Evolutionary conservation across 352 stramenopile genomes (phyloP), one percentile per base, ranked within the genome.

Genomic region (Thalassiosira hispida): DNA sequence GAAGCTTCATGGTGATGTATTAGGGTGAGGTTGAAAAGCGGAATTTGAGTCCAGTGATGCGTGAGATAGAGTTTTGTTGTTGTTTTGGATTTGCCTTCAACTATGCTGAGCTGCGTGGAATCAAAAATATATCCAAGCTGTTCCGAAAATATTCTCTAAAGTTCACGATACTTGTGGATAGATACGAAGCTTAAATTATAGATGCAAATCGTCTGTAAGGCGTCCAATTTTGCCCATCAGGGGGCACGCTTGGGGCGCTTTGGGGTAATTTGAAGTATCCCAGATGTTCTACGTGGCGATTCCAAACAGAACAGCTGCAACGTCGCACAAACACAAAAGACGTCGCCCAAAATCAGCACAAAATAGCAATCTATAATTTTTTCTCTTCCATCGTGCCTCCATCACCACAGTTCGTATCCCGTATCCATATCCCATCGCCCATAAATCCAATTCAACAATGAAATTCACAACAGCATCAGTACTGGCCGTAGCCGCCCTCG

Each of bases 1-100:
- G 62, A 51, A 85, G 73, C 72, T 90, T 90, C 83, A 90, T 90
- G 63, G 70, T 87, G 40, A 51, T 49, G 31, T 27, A 20, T 12
- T 33, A 16, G 12, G 46, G 14, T 12, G 27, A 33, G 0, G 25
- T 3, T 20, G 7, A 46, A 23, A 44, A 29, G 22, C 12, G 60
- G 47, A 57, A 56, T 42, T 59, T 38, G 46, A 69, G 42, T 11
- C 22, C 1, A 11, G 2, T 29, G 27, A 27, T 25, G 2, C n/a
- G 6, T 55, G 25, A 7, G 11, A 25, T 6, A n/a, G n/a, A n/a
- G n/a, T n/a, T n/a, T 16, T 14, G 22, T 51, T 4, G 42, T 2
- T 14, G 22, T 51, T 11, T n/a, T n/a, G n/a, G 55, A 64, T 64
- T 64, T 64, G 55, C 55, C 55, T 64, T 51, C 31, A 38, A 38